Base-by-base conservation (phyloP, 495 filamentous ascomycete species). In the Penicillium cinerascens region DNA sequence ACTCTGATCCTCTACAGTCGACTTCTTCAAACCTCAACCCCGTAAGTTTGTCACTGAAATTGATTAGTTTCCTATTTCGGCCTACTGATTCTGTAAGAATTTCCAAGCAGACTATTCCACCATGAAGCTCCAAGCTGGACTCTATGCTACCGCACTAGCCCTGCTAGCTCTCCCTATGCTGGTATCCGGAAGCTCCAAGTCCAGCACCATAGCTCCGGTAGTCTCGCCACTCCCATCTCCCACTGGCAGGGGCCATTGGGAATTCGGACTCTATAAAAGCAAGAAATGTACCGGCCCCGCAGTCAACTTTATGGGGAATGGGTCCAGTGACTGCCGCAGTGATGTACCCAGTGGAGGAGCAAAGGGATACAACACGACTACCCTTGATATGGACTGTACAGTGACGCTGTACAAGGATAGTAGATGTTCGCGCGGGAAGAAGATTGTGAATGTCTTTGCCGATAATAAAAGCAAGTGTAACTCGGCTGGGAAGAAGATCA, bases 381-480 rank as follows among this genome's bases (percentile, higher is more conserved):
- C 48, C 13, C 25, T 62, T 37, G 52, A 56, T 47, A n/a, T 39
- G 13, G 39, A 21, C 17, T 59, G 59, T 17, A 49, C 7, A 10
- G 46, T 62, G n/a, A 42, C 26, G 7, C 6, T 62, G 10, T 62
- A 49, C 26, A 21, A 42, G 13, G 59, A 62, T 44, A 47, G 38
- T 8, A 50, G 26, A 6, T 62, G 59, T n/a, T 47, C 51, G 23
- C 36, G 27, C 1, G 7, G 13, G 10, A 17, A 53, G 16, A 53
- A 39, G 13, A 18, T 59, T 26, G 49, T 22, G 3, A 37, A 21
- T 13, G 29, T 62, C 20, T 37, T 25, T 15, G 33, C 42, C 1
- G 20, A 47, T 5, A 36, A 36, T 2, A 18, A 16, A 29, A 33
- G 22, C 17, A 48, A 25, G 13, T 62, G 56, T 16, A 49, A 13